A percentile compares a stretch with the other conserved stretches of the same genome.
phyloP scores from a whole-genome alignment of 129 eudicot genomes.

The carrot (Daucus carota) region DH1_v3.0 NC_030381.2:53146001-53146500 shows the following conservation, averaged over 20 bases:
- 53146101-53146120: neutral
- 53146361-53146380: neutral
- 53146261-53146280: neutral
- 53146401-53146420: neutral
- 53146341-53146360: neutral
- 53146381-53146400: neutral
- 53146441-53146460: neutral
- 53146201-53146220: neutral
- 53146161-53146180: neutral
- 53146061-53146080: neutral
- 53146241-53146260: neutral
- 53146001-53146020: neutral
- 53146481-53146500: neutral
- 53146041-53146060: neutral
- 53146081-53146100: neutral
- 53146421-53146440: neutral
- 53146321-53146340: neutral
- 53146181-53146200: neutral
- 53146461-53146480: neutral
- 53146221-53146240: neutral
- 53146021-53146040: neutral
- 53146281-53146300: neutral
- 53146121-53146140: neutral
- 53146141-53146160: neutral
- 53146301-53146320: neutral